Percentiles rank a stretch among this genome's conserved stretches.
Conservation (phyloP, 1,139 yeast species). For the Nakaseomyces uthaithaninus region DNA sequence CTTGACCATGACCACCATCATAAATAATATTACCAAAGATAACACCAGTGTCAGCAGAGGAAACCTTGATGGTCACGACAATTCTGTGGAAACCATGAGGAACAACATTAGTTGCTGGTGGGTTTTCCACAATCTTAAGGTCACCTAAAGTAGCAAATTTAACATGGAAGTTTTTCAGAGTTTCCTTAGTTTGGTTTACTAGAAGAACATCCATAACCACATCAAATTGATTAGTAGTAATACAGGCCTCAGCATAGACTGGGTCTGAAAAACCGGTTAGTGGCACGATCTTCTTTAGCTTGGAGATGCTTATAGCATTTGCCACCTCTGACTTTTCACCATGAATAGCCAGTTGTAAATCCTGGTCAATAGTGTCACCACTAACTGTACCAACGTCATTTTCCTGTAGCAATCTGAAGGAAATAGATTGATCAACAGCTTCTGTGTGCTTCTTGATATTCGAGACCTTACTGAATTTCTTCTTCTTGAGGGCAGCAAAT, state of each 20-base stretch:
- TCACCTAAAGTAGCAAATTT: constrained; percentile 97
- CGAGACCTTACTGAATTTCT: constrained; percentile 52
- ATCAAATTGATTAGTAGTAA: constrained; percentile 91
- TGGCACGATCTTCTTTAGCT: constrained; percentile 81
- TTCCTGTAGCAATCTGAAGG: constrained; percentile 73
- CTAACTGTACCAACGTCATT: constrained; percentile 37
- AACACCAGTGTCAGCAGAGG: constrained; percentile 96
- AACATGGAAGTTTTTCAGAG: constrained; percentile 83
- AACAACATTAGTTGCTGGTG: constrained; percentile 86
- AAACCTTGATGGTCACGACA: constrained; percentile 84
- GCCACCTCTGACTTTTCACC: constrained; percentile 43
- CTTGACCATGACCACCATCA: constrained; percentile 92
- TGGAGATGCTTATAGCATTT: constrained; percentile 53
- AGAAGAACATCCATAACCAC: constrained; percentile 88
- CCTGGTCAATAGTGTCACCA: constrained; percentile 40
- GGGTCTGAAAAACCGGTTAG: constrained; percentile 97
- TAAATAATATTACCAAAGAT: constrained; percentile 95
- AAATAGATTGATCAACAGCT: constrained; percentile 73
- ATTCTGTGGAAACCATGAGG: constrained; percentile 93
- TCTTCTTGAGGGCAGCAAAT: constrained; percentile 42
- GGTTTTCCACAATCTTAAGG: constrained; percentile 86
- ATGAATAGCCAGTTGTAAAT: constrained; percentile 40
- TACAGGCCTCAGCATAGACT: constrained; percentile 94
- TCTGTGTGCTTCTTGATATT: constrained; percentile 61
- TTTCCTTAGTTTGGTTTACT: constrained; percentile 88